These are phyloP conservation scores for Saccharomyces jurei DNA, from an alignment of 805 yeast genomes.

Conservation along the genomic window DNA sequence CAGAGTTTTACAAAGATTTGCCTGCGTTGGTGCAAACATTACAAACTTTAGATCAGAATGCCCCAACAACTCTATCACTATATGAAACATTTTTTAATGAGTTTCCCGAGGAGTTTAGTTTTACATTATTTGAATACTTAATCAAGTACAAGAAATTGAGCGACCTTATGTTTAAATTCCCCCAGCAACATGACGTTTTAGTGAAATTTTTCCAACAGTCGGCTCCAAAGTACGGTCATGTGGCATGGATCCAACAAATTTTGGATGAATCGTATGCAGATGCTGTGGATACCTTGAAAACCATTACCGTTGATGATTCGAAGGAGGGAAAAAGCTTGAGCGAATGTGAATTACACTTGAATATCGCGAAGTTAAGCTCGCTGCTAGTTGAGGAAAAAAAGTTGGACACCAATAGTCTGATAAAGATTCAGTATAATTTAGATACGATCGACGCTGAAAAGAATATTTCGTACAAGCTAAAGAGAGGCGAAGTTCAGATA, in stretches of 20 bases:
- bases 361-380: conserved; percentile 63
- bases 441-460: conserved; percentile 44
- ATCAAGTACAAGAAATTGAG: conserved; percentile 44
- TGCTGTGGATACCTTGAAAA: conserved; percentile 43
- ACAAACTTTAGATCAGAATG: conserved; percentile 36
- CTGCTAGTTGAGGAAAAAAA: conserved; percentile 33
- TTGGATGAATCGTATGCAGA: conserved; percentile 40
- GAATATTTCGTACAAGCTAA: conserved; percentile 26
- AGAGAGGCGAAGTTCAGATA: conserved; percentile 18
- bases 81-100: conserved; percentile 48
- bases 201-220: conserved; percentile 43
- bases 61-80: conserved; percentile 11
- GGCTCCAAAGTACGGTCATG: conserved; percentile 38
- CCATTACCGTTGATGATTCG: conserved; percentile 38
- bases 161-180: conserved; percentile 49
- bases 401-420: conserved; percentile 16
- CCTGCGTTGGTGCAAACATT: conserved; percentile 47
- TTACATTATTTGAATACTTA: conserved; percentile 51
- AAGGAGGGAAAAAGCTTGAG: conserved; percentile 28
- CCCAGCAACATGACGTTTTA: conserved; percentile 42
- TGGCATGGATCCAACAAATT: conserved; percentile 69
- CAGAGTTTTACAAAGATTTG: conserved; percentile 61
- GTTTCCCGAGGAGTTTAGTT: conserved; percentile 65
- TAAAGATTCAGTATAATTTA: conserved; percentile 44
- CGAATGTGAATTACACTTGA: conserved; percentile 45